Evolutionary conservation across 1,139 yeast genomes (phyloP), one percentile per base, ranked within the genome.

Genomic region (Debaryomyces nepalensis): DNA sequence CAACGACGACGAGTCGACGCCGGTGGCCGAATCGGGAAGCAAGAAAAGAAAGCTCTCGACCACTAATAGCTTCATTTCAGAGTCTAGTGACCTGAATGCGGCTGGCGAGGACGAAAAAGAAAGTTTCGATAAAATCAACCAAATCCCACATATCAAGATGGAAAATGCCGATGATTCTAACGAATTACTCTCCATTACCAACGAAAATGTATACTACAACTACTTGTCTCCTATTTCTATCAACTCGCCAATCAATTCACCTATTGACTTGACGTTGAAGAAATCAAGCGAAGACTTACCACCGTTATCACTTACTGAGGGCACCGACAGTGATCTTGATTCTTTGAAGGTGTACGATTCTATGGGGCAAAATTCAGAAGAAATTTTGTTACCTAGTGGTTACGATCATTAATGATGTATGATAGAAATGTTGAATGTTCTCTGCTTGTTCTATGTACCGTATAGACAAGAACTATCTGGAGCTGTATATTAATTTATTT

Each of bases 341-440:
- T 33, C 37, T 18, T 23, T 33, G 16, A 48, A 48, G 45, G 58
- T 52, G 51, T 63, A 64, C 62, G 75, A 68, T 63, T 53, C 52
- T 41, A 59, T 70, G 74, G 77, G 68, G 77, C 77, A 72, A 71
- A 71, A 70, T 73, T 70, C 77, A 65, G 78, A 70, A 72, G 77
- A 61, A 64, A 70, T 71, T 73, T 73, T 72, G 73, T 61, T 54
- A 43, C 55, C 58, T 36, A 51, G 47, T 41, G 42, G 47, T 39
- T 48, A 40, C 27, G 43, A 43, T n/a, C 22, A 39, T 38, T 38
- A 14, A 32, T 41, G 27, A 39, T 31, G n/a, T 29, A 40, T 24
- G 43, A 40, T 36, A 43, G 47, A 43, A 33, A 45, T 45, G 35
- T 44, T 53, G 55, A 48, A 43, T 49, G 69, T 62, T 61, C 71